phyloP scores from a whole-genome alignment of 129 eudicot genomes.

The Centrapalus pauciflorus region DNA sequence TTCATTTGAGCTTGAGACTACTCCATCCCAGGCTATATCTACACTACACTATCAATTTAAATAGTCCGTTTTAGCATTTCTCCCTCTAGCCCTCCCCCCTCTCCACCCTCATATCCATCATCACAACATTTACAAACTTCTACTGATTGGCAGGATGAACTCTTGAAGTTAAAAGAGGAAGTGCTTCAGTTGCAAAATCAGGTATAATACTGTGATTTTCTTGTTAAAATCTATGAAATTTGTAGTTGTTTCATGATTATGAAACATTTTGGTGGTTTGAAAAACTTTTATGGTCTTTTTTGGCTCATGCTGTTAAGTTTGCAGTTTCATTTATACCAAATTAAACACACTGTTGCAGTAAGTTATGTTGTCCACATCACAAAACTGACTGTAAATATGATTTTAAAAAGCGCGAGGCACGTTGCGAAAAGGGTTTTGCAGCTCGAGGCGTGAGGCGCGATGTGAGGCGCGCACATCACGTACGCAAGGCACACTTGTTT shows the following conservation, averaged over 20 bases:
- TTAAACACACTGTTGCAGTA: neutral
- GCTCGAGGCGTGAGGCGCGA: too few relatives aligned
- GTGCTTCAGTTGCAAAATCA: slow-evolving; percentile 38
- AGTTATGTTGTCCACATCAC: neutral
- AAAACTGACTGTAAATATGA: too few relatives aligned
- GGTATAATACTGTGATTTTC: slow-evolving; percentile 25
- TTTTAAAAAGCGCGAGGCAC: too few relatives aligned
- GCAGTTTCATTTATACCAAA: neutral
- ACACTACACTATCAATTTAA: neutral
- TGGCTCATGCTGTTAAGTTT: neutral
- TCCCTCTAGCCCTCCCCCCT: neutral
- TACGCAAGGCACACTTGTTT: too few relatives aligned
- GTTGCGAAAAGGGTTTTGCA: too few relatives aligned
- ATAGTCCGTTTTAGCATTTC: neutral
- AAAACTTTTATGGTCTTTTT: neutral
- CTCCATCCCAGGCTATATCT: neutral
- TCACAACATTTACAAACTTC: neutral
- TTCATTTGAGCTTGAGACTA: neutral
- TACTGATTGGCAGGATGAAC: slow-evolving; percentile 45
- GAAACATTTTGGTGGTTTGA: too few relatives aligned
- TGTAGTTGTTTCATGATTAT: too few relatives aligned
- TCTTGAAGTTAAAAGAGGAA: slow-evolving; percentile 44
- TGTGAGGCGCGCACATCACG: too few relatives aligned
- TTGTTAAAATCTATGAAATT: neutral
- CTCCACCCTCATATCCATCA: neutral